Evolutionary conservation across 768 basidiomycete genomes (phyloP), one percentile per base, ranked within the genome.

Genomic region (Russula virescens): DNA sequence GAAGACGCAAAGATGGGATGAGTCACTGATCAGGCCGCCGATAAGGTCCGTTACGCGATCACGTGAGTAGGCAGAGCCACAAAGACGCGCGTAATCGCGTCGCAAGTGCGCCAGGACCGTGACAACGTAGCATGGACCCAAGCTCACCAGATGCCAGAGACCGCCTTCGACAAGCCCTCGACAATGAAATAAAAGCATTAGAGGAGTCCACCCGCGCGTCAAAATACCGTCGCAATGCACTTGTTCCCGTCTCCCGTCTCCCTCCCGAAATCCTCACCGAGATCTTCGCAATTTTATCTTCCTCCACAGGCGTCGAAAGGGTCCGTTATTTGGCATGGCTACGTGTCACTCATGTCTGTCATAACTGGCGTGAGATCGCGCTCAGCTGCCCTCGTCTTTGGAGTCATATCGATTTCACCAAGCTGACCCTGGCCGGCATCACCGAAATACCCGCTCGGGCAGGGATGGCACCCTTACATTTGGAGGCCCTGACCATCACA

Each of bases 311-410:
- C 31, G 8, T 4, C 31, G 8, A 13, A 11, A 13, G 13, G 3
- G 11, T 40, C 3, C 5, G 7, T 46, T n/a, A 11, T 35, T 57
- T 59, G 7, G 19, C 25, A 9, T 64, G 62, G 62, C 43, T 64
- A 26, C 31, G 26, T 21, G 26, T 59, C 11, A 35, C 62, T 23
- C 62, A 60, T 23, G 62, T 64, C 21, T 64, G 57, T 18, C 62
- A 45, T 18, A 52, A 34, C 31, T 64, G 62, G 62, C 62, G 62
- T 23, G 58, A 64, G 23, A 55, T 59, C 13, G 58, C 62, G 8
- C 53, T 64, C 26, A 26, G 38, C 25, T 35, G 50, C 10, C 57
- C 52, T 26, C 49, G 25, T 8, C 42, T 64, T 19, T 64, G 58
- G 58, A 55, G 50, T 23, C 62, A 53, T 19, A 34, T 64, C 52